Base-by-base conservation (phyloP, 2,329 filamentous ascomycete species). In the Epichloe brachyelytri region DNA sequence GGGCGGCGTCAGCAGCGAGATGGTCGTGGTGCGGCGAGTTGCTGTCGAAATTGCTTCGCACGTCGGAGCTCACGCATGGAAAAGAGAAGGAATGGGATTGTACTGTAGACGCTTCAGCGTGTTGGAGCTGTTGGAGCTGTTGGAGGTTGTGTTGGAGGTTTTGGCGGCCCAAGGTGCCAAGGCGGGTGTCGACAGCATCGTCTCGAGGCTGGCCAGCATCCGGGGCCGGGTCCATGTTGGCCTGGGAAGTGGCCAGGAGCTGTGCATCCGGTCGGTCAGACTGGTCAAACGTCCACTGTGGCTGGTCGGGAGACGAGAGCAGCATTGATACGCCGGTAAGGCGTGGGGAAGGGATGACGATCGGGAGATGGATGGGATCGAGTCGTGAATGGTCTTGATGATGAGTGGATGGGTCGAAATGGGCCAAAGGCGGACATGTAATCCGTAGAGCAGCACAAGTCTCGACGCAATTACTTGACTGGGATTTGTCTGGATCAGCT, bases 251-350 rank as follows among this genome's bases (percentile, higher is more conserved):
- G 54, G 55, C 77, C 66, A 68, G 72, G 63, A 65, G 65, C 64
- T 65, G 65, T 65, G 65, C 69, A 71, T 71, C 64, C 61, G 52
- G 68, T 70, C 61, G 52, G 68, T 70, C 67, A 68, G 66, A 67
- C 65, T 64, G 60, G 62, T 65, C 61, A 63, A 65, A 63, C 61
- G 62, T 65, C 67, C n/a, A n/a, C n/a, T n/a, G 62, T 65, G 67
- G 67, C 65, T 64, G 64, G 67, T 67, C 62, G 64, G 64, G 63
- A 65, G 55, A 53, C 54, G 61, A 63, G 3, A 30, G 26, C 26
- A 30, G 8, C 26, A 30, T 30, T 30, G 8, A 72, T 71, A 69
- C 67, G 71, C 68, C 72, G 71, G 69, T 49, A 44, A 52, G 33
- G 37, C 22, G 43, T 39, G 41, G 48, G 41, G 46, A 48, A 48